Base-by-base conservation (phyloP, 169 alveolate genomes). In the Cryptosporidium sp. region DNA sequence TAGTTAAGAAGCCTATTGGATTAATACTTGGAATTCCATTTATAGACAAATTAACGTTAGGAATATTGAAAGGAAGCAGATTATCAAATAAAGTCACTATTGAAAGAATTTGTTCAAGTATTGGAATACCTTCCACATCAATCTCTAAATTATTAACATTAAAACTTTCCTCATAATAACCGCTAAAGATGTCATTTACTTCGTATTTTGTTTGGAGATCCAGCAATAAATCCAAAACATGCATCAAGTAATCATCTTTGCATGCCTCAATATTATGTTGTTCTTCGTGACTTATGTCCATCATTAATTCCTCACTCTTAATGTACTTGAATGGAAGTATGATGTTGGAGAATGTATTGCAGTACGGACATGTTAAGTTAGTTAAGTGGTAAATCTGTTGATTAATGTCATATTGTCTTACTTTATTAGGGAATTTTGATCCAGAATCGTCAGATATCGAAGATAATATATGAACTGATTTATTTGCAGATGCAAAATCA, bases 291-390 rank as follows among this genome's bases (percentile, higher is more conserved):
- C 37, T 4, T 5, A n/a, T 26, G 3, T 55, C 35, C 12, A 6
- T 55, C 37, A n/a, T 55, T 9, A 23, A 23, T 3, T 55, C 35
- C 37, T 55, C 35, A 9, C 5, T 23, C 10, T 55, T 55, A 26
- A n/a, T 6, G 67, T 55, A 74, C 23, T 7, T 55, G 33, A 74
- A 33, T 4, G 86, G 86, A 14, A 74, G 52, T 16, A 74, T 59
- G 2, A 74, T 55, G 35, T 74, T 74, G 43, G 86, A 74, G 55
- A 8, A 8, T 29, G 59, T 41, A 5, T 52, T 74, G 12, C 86
- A 74, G n/a, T 74, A 74, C 4, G 86, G 86, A n/a, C 86, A 74
- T n/a, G 41, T 26, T 21, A 74, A 74, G 51, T 74, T 55, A 5
- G 86, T 58, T 37, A 51, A 58, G 39, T 74, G 86, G 65, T 74